These are phyloP conservation scores for Alternaria conjuncta DNA, from an alignment of 2,329 filamentous ascomycete genomes.

Conservation along the genomic window DNA sequence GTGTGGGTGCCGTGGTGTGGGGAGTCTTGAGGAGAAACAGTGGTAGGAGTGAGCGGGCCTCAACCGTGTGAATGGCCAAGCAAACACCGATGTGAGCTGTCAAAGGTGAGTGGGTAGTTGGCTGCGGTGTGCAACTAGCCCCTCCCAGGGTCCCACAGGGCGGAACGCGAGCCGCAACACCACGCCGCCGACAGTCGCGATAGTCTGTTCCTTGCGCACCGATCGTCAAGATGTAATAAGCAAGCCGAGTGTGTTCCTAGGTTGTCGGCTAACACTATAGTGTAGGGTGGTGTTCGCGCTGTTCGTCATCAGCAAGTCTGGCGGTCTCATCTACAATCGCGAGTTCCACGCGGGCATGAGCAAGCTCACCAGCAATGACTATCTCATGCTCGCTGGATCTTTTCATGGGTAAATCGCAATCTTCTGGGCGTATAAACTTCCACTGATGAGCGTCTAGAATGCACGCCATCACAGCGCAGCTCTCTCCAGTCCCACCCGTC, in stretches of 20 bases:
- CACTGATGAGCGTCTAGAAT: constrained; percentile 52
- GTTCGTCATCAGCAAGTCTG: constrained; percentile 98
- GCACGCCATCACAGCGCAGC: constrained; percentile 65
- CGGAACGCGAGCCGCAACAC: constrained; percentile 13
- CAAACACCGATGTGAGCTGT: constrained; percentile 9
- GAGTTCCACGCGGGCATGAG: constrained; percentile 87
- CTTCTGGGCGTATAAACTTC: not conserved
- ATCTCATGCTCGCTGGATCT: constrained; percentile 93
- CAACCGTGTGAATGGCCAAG: constrained; percentile 1
- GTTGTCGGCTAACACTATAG: not conserved
- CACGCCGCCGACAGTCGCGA: constrained; percentile 4
- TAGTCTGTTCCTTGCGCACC: not conserved
- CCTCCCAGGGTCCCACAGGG: not conserved
- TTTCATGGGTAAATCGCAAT: constrained; percentile 79
- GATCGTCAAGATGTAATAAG: constrained; percentile 21
- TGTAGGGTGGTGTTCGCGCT: constrained; percentile 90
- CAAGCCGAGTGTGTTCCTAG: not conserved
- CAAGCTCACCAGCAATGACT: constrained; percentile 93
- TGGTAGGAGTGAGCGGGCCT: not conserved
- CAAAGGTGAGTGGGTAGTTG: constrained; percentile 9
- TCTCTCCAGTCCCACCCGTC: constrained; percentile 44
- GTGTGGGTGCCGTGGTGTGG: not conserved
- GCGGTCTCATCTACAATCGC: constrained; percentile 93
- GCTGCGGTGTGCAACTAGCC: not conserved
- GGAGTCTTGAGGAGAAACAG: not conserved